Evolutionary conservation across 2,329 filamentous ascomycete species (phyloP).

Genomic region (Colletotrichum chrysophilum): DNA sequence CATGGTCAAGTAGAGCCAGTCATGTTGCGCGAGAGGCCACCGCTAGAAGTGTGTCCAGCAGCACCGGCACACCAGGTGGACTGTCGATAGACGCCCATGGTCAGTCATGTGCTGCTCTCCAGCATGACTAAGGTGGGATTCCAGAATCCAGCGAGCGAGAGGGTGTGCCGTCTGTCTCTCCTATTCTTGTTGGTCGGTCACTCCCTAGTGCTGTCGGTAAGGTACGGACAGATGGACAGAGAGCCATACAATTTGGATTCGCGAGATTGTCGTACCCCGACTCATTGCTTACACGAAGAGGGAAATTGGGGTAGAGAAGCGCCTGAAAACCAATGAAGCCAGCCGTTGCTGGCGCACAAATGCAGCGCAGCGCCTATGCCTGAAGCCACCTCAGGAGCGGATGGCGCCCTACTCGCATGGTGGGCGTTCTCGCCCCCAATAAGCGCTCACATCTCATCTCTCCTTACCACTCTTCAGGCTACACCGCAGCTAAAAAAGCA

Average conservation of each 20-base stretch:
- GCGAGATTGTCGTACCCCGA: slow-evolving; percentile 2
- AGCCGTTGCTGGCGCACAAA: background rate
- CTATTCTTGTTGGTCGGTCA: background rate
- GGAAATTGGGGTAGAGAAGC: background rate
- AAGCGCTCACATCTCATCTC: slow-evolving; percentile 9
- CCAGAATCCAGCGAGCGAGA: background rate
- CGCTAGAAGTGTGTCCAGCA: background rate
- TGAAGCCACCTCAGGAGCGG: background rate
- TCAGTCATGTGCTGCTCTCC: background rate
- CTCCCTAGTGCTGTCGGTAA: background rate
- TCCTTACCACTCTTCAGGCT: background rate
- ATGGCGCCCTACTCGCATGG: background rate
- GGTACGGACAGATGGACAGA: background rate
- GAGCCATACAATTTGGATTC: background rate
- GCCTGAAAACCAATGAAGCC: background rate
- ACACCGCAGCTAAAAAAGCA: background rate
- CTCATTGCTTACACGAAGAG: slow-evolving; percentile 2
- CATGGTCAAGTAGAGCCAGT: background rate
- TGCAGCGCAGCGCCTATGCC: background rate
- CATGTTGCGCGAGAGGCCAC: background rate
- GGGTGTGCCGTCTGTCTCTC: background rate
- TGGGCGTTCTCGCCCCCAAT: slow-evolving; percentile 1
- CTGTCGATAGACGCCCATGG: background rate
- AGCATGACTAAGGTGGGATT: background rate
- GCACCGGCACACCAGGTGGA: background rate